A percentile compares a stretch with the other conserved stretches of the same genome.
Evolutionary conservation across 164 flowering plant genomes (phyloP).

Genomic region (Akebia trifoliata): DNA sequence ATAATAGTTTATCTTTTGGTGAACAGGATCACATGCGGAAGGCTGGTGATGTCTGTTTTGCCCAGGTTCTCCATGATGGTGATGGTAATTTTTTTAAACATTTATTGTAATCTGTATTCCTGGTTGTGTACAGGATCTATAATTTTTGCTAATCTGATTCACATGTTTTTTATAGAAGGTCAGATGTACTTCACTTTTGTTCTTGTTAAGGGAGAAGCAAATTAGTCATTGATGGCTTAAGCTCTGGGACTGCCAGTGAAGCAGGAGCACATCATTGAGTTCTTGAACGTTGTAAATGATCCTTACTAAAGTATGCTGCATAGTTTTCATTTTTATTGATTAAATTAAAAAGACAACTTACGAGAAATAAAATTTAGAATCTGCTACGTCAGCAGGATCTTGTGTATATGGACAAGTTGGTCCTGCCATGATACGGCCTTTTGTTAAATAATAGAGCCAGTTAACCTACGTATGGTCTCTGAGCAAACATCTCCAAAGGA

Average conservation of each 20-base stretch:
- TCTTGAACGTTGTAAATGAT: too few relatives aligned
- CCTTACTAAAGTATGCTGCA: too few relatives aligned
- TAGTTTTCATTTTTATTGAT: too few relatives aligned
- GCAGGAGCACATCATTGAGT: too few relatives aligned
- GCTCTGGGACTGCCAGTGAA: not conserved
- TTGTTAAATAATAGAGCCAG: too few relatives aligned
- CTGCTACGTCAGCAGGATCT: too few relatives aligned
- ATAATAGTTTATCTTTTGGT: not conserved
- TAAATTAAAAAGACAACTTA: too few relatives aligned
- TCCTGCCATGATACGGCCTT: too few relatives aligned
- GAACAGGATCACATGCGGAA: slow-evolving; percentile 96
- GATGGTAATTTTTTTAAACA: slow-evolving; percentile 44
- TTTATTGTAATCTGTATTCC: not conserved
- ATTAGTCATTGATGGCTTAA: not conserved
- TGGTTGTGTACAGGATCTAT: not conserved
- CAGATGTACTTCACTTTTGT: not conserved
- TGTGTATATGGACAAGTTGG: too few relatives aligned
- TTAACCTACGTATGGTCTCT: too few relatives aligned
- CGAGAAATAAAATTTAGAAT: too few relatives aligned
- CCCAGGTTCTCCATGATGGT: slow-evolving; percentile 82
- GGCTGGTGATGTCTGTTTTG: slow-evolving; percentile 97
- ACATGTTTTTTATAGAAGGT: not conserved
- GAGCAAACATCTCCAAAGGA: too few relatives aligned
- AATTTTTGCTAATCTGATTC: not conserved
- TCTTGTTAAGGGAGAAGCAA: not conserved